Evolutionary conservation across 805 yeast species (phyloP), one percentile per base, ranked within the genome.

Genomic region (Kuraishia piskuri): DNA sequence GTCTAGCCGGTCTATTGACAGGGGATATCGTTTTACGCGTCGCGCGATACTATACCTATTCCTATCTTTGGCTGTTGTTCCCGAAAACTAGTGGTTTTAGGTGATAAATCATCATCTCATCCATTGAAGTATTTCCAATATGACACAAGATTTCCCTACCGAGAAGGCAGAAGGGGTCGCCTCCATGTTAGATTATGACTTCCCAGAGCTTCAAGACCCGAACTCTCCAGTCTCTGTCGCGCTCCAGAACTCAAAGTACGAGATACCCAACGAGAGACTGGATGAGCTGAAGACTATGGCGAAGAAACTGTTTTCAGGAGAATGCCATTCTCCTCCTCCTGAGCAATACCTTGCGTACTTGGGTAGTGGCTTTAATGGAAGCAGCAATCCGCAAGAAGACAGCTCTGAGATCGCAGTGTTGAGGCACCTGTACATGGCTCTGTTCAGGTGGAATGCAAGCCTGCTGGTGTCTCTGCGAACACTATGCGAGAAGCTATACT

Each of bases 401-500:
- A 31, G 40, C 17, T 31, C 40, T 3, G 83, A 78, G 50, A 67
- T 73, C 36, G 63, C 65, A 23, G 61, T 65, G 21, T 69, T 77
- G 26, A 63, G 82, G 52, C 64, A 65, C 49, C 60, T 69, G 53
- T 79, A 77, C 60, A 74, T 79, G 80, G 68, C 72, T 53, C 60
- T 72, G 36, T 79, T 78, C 63, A 58, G 68, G 50, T 68, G 76
- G 65, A 74, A 76, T 50, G 60, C 71, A n/a, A 78, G 80, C 54
- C 68, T 89, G 49, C 68, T 88, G 46, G 65, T 67, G 2, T 73
- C 90, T 1, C 73, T 90, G 19, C 70, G 90, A 31, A 66, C 67
- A 48, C 69, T 89, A 31, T 88, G 95, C 58, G 75, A 77, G 44
- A 79, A 75, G 58, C 63, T 89, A n/a, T 86, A 84, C 67, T 75